A percentile compares a stretch with the other conserved stretches of the same genome.
These are phyloP conservation scores for Lolium perenne DNA, from an alignment of 176 grass and related monocot genomes.

Conservation along the genomic window DNA sequence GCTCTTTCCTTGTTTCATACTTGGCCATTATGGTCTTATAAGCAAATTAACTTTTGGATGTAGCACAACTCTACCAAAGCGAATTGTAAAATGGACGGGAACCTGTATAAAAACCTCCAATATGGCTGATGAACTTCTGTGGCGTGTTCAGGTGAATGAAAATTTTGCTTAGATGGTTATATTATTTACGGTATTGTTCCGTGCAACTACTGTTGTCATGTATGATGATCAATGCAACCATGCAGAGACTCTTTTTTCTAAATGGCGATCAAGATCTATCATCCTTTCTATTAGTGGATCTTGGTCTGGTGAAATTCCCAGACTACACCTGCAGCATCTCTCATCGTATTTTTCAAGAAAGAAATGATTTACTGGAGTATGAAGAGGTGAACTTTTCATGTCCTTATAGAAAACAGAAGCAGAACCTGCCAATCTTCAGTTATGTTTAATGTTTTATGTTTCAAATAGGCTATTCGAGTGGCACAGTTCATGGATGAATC, in stretches of 20 bases:
- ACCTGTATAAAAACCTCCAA: slow-evolving; percentile 69
- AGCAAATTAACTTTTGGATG: slow-evolving; percentile 43
- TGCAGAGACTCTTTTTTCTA: slow-evolving; percentile 96
- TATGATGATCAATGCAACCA: slow-evolving; percentile 37
- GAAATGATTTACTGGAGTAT: slow-evolving; percentile 75
- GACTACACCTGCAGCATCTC: slow-evolving; percentile 70
- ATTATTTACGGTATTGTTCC: slow-evolving; percentile 36
- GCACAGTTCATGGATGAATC: slow-evolving; percentile 90
- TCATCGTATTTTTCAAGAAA: slow-evolving; percentile 66
- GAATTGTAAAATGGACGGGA: slow-evolving; percentile 63
- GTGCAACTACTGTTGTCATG: slow-evolving; percentile 33
- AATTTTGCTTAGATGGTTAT: slow-evolving; percentile 37
- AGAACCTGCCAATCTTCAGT: slow-evolving; percentile 21
- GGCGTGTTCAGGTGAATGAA: slow-evolving; percentile 76
- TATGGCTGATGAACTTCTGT: slow-evolving; percentile 73
- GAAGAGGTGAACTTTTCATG: slow-evolving; percentile 66
- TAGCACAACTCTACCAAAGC: slow-evolving; percentile 69
- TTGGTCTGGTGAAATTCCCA: slow-evolving; percentile 83
- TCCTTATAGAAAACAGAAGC: slow-evolving; percentile 10
- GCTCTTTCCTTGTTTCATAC: slow-evolving; percentile 44
- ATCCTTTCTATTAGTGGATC: slow-evolving; percentile 88
- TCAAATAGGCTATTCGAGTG: slow-evolving; percentile 84
- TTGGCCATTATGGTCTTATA: slow-evolving; percentile 36
- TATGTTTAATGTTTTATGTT: slow-evolving; percentile 29
- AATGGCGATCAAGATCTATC: slow-evolving; percentile 95